Evolutionary conservation across 2,329 filamentous ascomycete species (phyloP).

Genomic region (Plenodomus tracheiphilus): DNA sequence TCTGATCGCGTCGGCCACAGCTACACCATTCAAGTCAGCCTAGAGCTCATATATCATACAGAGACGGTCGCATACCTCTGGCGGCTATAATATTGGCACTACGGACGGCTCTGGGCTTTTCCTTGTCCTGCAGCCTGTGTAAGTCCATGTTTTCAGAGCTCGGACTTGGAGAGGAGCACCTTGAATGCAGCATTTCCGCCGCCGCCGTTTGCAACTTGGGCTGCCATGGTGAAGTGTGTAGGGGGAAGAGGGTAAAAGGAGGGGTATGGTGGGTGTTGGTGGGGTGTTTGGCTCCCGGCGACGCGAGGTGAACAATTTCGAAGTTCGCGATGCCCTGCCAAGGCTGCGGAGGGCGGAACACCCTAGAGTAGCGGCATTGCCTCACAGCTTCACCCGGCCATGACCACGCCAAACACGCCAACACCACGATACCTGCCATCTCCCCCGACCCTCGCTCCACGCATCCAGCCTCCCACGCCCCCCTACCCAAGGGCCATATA

Average conservation of each 20-base stretch:
- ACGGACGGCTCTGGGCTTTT: conserved; percentile 97
- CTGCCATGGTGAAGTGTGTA: conserved; percentile 34
- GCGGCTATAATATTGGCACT: conserved; percentile 97
- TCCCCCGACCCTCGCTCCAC: conserved; percentile 8
- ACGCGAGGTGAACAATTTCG: conserved; percentile 31
- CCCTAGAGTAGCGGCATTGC: conserved; percentile 7
- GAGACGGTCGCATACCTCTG: conserved; percentile 65
- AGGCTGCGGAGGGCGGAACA: background rate
- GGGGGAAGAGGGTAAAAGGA: background rate
- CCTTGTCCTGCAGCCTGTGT: conserved; percentile 69
- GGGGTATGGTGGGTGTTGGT: conserved; percentile 24
- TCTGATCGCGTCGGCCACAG: conserved; percentile 95
- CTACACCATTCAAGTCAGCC: conserved; percentile 52
- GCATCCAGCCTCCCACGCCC: background rate
- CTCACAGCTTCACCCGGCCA: background rate
- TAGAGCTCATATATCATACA: conserved; percentile 19
- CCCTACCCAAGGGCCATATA: conserved; percentile 2
- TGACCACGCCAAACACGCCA: conserved; percentile 21
- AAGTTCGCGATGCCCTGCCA: conserved; percentile 21
- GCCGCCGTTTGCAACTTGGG: conserved; percentile 38
- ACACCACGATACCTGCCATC: conserved; percentile 26
- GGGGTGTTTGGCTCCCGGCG: conserved; percentile 18
- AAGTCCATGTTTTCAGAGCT: conserved; percentile 43
- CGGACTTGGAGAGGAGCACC: conserved; percentile 42
- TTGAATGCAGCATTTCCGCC: conserved; percentile 69